Evolutionary conservation across 208 protist species (phyloP).

Genomic region (Leishmania mexicana): DNA sequence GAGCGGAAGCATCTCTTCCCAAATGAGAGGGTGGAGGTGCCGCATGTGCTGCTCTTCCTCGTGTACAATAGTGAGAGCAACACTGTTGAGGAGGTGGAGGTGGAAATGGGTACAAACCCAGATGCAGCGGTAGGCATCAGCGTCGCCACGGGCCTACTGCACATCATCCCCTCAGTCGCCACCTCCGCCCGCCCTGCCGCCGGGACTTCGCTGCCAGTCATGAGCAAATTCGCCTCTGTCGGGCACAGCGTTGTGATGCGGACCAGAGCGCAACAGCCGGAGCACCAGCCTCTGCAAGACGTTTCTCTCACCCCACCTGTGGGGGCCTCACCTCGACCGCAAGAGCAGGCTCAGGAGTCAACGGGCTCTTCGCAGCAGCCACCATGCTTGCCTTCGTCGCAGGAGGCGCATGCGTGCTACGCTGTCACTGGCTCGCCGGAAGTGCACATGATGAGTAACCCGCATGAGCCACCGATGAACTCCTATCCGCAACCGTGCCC

Average conservation of each 20-base stretch:
- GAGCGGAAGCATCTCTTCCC: constrained; percentile 32
- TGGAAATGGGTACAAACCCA: constrained; percentile 59
- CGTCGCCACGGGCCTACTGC: constrained; percentile 73
- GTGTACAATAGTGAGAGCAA: constrained; percentile 78
- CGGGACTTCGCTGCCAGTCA: constrained; percentile 26
- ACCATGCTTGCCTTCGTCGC: neutral
- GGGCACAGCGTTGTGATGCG: neutral
- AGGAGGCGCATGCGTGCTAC: neutral
- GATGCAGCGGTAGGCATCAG: constrained; percentile 67
- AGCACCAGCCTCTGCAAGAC: neutral
- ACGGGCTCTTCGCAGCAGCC: neutral
- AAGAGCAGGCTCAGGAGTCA: neutral
- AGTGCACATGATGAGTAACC: neutral
- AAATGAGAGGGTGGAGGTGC: constrained; percentile 13
- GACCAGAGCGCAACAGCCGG: neutral
- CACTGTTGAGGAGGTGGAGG: constrained; percentile 65
- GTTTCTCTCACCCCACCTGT: neutral
- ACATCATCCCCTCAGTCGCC: constrained; percentile 48
- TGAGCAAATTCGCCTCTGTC: constrained; percentile 25
- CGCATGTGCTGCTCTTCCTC: constrained; percentile 68
- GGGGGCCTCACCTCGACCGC: neutral
- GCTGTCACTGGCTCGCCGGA: neutral
- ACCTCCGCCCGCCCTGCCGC: neutral
- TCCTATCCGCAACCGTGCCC: neutral
- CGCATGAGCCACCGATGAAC: neutral